Evolutionary conservation across 106 monocot genomes (phyloP), one percentile per base, ranked within the genome.

Genomic region (Allium fistulosum): DNA sequence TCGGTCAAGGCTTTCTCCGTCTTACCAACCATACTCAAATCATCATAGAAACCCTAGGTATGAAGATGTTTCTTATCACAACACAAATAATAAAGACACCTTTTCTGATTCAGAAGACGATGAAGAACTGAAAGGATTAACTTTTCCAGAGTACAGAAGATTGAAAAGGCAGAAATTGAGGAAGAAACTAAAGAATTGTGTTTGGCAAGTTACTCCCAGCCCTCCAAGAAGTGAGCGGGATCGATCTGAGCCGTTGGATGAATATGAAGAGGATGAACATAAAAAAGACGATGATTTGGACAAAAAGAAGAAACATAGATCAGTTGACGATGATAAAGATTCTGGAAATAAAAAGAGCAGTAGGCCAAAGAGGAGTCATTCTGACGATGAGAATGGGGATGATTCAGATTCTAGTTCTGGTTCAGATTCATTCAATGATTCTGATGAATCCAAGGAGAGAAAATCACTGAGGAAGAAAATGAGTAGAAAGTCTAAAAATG

Each of bases 151-250:
- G 71, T 86, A 82, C 73, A 79, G 96, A 55, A 79, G 92, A 22
- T 51, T 92, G 67, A 92, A 92, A 76, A 79, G 96, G 14, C 84
- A 86, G 82, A 84, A 89, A 74, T 74, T 88, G 65, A 60, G 96
- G 52, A 83, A 84, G 74, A 83, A 84, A 50, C 76, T 82, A 53
- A 84, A 77, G 78, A 83, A 79, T 22, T 97, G 96, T 76, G 84
- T 97, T 59, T 97, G 88, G 86, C 76, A 79, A 69, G 64, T 66
- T 37, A 86, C 96, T 6, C 96, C 96, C 4, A 92, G 92, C 70
- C 96, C 96, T 45, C 92, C 96, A 0, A 47, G 15, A 49, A 57
- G 59, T 51, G 80, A 71, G 9, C 48, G 73, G 62, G 81, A 79
- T 49, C 65, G 48, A 37, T 68, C 56, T 4, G 76, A 79, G 16